Conservation (phyloP, 371 early-diverging fungal genomes). For the Entomophthora muscae region DNA sequence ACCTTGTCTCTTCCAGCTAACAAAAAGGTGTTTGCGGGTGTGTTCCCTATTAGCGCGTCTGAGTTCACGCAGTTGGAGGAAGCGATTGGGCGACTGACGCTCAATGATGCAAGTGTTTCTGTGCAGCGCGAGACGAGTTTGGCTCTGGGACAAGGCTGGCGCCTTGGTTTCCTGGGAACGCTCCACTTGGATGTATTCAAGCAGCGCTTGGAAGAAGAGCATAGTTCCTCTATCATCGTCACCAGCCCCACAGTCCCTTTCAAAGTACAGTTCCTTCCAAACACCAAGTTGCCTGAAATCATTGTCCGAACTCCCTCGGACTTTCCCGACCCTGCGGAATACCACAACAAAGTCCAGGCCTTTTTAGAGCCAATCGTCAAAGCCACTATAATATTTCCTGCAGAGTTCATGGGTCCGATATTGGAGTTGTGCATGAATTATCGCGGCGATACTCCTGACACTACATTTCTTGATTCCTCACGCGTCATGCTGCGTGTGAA, state of each 20-base stretch:
- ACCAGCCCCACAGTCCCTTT: slow-evolving; percentile 91
- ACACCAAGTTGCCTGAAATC: slow-evolving; percentile 30
- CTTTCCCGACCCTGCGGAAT: slow-evolving; percentile 66
- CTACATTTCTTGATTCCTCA: slow-evolving; percentile 67
- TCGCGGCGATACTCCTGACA: slow-evolving; percentile 68
- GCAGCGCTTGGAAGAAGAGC: slow-evolving; percentile 89
- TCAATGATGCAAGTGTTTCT: slow-evolving; percentile 86
- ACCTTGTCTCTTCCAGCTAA: neutral
- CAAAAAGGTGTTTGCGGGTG: slow-evolving; percentile 61
- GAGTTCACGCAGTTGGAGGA: slow-evolving; percentile 79
- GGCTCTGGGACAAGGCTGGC: slow-evolving; percentile 91
- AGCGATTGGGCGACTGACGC: slow-evolving; percentile 73
- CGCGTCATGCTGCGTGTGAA: slow-evolving; percentile 75
- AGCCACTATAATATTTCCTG: slow-evolving; percentile 83
- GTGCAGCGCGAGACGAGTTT: slow-evolving; percentile 75
- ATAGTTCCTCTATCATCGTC: slow-evolving; percentile 74
- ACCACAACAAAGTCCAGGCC: slow-evolving; percentile 35
- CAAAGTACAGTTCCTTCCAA: slow-evolving; percentile 21
- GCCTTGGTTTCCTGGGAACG: slow-evolving; percentile 90
- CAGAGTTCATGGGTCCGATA: slow-evolving; percentile 75
- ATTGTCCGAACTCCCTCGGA: slow-evolving; percentile 76
- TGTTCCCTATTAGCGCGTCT: slow-evolving; percentile 78
- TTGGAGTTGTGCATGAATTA: slow-evolving; percentile 69
- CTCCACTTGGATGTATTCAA: slow-evolving; percentile 96
- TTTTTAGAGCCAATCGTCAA: slow-evolving; percentile 84